Evolutionary conservation across 495 filamentous ascomycete species (phyloP).

Genomic region (Hypoxylon perforatum): DNA sequence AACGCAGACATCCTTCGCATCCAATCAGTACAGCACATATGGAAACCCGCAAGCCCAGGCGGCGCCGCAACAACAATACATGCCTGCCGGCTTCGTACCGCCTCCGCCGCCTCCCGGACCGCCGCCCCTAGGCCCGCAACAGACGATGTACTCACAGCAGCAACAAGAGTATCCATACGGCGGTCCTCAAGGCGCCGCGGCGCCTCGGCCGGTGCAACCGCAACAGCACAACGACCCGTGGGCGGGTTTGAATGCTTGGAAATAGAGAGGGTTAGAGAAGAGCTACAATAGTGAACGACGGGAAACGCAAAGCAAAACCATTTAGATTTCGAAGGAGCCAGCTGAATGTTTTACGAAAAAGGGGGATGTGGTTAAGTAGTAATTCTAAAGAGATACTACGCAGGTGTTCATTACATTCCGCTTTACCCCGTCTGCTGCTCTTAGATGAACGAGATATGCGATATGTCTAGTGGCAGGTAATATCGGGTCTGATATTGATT

Average conservation of each 20-base stretch:
- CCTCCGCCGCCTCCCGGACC: slow-evolving; percentile 90
- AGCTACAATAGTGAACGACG: slow-evolving; percentile 21
- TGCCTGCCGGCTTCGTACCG: slow-evolving; percentile 87
- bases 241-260: slow-evolving; percentile 89
- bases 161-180: slow-evolving; percentile 54
- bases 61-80: slow-evolving; percentile 54
- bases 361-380: slow-evolving; percentile 1
- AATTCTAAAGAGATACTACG: slow-evolving; percentile 14
- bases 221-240: slow-evolving; percentile 74
- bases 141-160: slow-evolving; percentile 66
- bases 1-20: slow-evolving; percentile 59
- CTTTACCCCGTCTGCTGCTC: slow-evolving; percentile 4
- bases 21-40: slow-evolving; percentile 55
- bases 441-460: slow-evolving; percentile 9
- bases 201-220: slow-evolving; percentile 58
- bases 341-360: slow-evolving; percentile 12
- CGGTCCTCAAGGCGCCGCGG: slow-evolving; percentile 36
- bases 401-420: slow-evolving; percentile 6
- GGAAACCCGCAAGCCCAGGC: slow-evolving; percentile 56
- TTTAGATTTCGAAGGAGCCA: slow-evolving; percentile 25
- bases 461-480: slow-evolving; percentile 9
- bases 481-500: background rate
- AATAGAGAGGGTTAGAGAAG: slow-evolving; percentile 66
- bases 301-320: slow-evolving; percentile 7
- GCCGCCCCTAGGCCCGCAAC: slow-evolving; percentile 77